Evolutionary conservation across 169 alveolate genomes (phyloP), one percentile per base, ranked within the genome.

Genomic region (Besnoitia besnoiti): DNA sequence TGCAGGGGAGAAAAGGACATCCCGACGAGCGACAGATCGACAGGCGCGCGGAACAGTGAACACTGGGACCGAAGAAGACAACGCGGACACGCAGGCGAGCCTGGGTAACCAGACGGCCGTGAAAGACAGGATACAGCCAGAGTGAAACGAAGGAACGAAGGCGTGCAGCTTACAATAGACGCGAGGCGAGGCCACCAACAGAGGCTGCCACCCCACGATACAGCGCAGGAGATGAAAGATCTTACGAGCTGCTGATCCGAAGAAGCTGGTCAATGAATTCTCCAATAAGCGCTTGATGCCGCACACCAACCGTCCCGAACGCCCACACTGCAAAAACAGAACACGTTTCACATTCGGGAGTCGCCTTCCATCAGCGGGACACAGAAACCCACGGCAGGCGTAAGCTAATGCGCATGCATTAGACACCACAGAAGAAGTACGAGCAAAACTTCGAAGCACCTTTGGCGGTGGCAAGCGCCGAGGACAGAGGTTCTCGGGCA

Each of bases 321-420:
- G 87, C 87, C 87, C 87, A 77, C 37, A 77, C 87, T 77, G 61
- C 37, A 67, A 67, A n/a, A 67, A 67, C 10, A 24, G 80, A 67
- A 67, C 44, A n/a, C n/a, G n/a, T n/a, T n/a, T n/a, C n/a, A n/a
- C n/a, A n/a, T n/a, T n/a, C n/a, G n/a, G n/a, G n/a, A n/a, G n/a
- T n/a, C n/a, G n/a, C n/a, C n/a, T n/a, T n/a, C n/a, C n/a, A n/a
- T 10, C 42, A 67, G 19, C 21, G 80, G 19, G 19, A 67, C 80
- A 67, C 42, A 67, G 80, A 67, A 12, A 67, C 42, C 8, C 42
- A 67, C 80, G 40, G 37, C n/a, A n/a, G n/a, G n/a, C n/a, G n/a
- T n/a, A n/a, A n/a, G n/a, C n/a, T n/a, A n/a, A n/a, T n/a, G n/a
- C n/a, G n/a, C n/a, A n/a, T n/a, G n/a, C n/a, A n/a, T n/a, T n/a